These are phyloP conservation scores for Ploettnerulaceae sp. DNA, from an alignment of 2,329 filamentous ascomycete genomes.

Conservation along the genomic window DNA sequence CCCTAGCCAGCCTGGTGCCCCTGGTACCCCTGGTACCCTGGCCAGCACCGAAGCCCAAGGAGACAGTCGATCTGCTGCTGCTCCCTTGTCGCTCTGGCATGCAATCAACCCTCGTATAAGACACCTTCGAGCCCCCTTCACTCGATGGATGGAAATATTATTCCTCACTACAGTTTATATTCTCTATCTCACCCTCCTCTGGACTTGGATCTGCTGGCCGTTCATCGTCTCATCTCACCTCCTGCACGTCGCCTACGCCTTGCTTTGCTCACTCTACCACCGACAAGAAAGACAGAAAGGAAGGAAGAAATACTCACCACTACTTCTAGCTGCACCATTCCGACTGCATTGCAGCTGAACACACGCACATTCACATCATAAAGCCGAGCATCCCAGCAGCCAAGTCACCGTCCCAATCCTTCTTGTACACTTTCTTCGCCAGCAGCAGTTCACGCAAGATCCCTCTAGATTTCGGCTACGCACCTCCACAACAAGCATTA, in stretches of 20 bases:
- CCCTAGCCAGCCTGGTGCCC: no score
- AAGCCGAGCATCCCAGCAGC: background rate
- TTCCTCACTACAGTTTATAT: conserved; percentile 18
- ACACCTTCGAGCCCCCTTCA: conserved; percentile 28
- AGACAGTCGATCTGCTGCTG: no score
- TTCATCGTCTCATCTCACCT: conserved; percentile 8
- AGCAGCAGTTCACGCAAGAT: conserved; percentile 22
- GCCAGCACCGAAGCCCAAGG: no score
- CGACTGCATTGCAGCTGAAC: conserved; percentile 3
- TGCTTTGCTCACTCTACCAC: background rate
- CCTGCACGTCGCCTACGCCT: conserved; percentile 1
- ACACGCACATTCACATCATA: background rate
- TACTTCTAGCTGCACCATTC: background rate
- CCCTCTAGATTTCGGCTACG: conserved; percentile 26
- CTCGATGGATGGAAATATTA: conserved; percentile 16
- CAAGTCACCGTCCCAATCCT: conserved; percentile 7
- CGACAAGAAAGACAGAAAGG: conserved; percentile 6
- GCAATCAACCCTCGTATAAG: conserved; percentile 31
- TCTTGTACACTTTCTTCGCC: conserved; percentile 9
- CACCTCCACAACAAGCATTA: conserved; percentile 23
- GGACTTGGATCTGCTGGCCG: background rate
- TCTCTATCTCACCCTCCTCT: conserved; percentile 12
- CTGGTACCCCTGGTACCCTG: no score
- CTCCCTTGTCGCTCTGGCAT: no score
- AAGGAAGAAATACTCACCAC: conserved; percentile 5